Evolutionary conservation across 2,329 filamentous ascomycete species (phyloP).

Genomic region (Ceratocystis huliohia): DNA sequence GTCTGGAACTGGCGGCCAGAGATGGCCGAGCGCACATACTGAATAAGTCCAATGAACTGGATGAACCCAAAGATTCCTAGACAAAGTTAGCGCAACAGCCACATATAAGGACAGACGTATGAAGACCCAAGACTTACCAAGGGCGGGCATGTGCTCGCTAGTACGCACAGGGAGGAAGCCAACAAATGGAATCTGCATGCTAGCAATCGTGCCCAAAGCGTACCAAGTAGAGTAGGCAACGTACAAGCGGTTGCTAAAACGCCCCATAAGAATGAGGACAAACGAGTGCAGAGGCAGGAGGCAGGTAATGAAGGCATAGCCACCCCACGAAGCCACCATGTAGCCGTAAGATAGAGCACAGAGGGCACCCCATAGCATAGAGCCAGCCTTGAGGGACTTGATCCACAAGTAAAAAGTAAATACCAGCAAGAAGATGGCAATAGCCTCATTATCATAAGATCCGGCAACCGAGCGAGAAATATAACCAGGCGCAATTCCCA

Average conservation of each 20-base stretch:
- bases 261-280: conserved; percentile 89
- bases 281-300: conserved; percentile 88
- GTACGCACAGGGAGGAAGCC: conserved; percentile 93
- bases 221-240: conserved; percentile 98
- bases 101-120: background rate
- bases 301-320: conserved; percentile 98
- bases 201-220: conserved; percentile 83
- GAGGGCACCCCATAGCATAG: conserved; percentile 89
- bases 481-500: conserved; percentile 95
- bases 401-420: conserved; percentile 99
- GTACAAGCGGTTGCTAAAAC: conserved; percentile 87
- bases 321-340: conserved; percentile 99
- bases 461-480: conserved; percentile 96
- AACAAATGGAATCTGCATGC: conserved; percentile 99
- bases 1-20: conserved; percentile 90
- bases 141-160: conserved; percentile 95
- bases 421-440: conserved; percentile 95
- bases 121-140: conserved; percentile 48
- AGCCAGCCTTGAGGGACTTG: conserved; percentile 92
- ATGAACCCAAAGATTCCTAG: conserved; percentile 91
- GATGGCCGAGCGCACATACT: conserved; percentile 78
- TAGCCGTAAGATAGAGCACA: conserved; percentile 97
- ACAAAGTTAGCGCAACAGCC: background rate
- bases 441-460: conserved; percentile 98
- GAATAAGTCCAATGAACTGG: conserved; percentile 83